Evolutionary conservation across 257 asterid genomes (phyloP).

Genomic region (Nicotiana noctiflora): DNA sequence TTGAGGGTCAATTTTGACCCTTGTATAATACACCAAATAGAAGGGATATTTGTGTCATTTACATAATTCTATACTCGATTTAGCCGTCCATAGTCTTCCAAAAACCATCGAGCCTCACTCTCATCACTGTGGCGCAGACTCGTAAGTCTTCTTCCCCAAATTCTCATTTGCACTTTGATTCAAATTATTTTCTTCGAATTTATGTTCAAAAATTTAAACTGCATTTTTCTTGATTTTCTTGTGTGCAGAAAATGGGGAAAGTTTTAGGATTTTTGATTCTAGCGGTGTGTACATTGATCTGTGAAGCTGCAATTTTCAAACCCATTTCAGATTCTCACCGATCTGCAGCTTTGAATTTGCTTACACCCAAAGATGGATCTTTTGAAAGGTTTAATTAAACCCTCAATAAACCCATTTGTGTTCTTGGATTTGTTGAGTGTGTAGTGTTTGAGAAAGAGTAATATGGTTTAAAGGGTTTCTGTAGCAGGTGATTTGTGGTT

Average conservation of each 20-base stretch:
- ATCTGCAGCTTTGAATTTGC: slow-evolving; percentile 74
- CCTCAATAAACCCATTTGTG: slow-evolving; percentile 13
- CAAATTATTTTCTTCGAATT: background rate
- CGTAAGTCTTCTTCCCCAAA: background rate
- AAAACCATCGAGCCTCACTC: background rate
- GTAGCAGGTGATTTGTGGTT: background rate
- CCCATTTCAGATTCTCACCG: slow-evolving; percentile 84
- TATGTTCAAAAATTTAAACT: background rate
- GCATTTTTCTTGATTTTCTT: background rate
- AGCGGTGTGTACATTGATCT: slow-evolving; percentile 35
- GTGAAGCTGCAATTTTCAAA: slow-evolving; percentile 58
- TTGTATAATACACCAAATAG: too few species aligned
- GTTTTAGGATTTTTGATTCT: slow-evolving; percentile 40
- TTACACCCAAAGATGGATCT: slow-evolving; percentile 52
- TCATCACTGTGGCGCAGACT: background rate
- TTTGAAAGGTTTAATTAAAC: slow-evolving; percentile 55
- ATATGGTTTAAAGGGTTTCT: background rate
- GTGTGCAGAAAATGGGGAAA: slow-evolving; percentile 50
- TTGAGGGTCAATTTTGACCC: too few species aligned
- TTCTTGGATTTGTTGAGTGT: background rate
- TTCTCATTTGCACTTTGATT: background rate
- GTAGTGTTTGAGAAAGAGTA: background rate
- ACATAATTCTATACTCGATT: background rate
- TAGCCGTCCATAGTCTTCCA: background rate
- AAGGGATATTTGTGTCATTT: too few species aligned